Percentiles rank a stretch among this genome's conserved stretches.
Conservation (phyloP, 805 yeast genomes). For the Saccharomycopsis malanga region DNA sequence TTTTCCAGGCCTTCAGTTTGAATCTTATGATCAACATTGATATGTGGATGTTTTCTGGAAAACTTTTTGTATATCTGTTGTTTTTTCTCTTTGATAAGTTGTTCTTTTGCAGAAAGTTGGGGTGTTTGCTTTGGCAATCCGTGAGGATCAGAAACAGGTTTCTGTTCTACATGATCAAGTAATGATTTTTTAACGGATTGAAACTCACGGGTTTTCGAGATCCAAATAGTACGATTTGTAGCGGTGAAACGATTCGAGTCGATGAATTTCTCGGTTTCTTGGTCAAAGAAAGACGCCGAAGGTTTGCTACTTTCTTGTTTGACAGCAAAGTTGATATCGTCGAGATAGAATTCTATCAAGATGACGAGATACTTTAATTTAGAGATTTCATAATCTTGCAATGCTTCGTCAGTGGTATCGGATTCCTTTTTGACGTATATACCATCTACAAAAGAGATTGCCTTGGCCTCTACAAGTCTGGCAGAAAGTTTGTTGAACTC, state of each 20-base stretch:
- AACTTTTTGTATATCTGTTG: slow-evolving; percentile 16
- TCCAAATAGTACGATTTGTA: neutral
- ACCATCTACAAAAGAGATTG: no score
- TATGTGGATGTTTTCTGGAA: slow-evolving; percentile 16
- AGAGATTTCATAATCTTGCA: no score
- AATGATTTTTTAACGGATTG: neutral
- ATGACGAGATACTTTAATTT: neutral
- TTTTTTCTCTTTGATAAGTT: slow-evolving; percentile 6
- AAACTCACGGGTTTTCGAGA: neutral
- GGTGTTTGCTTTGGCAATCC: neutral
- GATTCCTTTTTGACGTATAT: no score
- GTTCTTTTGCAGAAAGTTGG: slow-evolving; percentile 1
- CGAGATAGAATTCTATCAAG: neutral
- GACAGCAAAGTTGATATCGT: neutral
- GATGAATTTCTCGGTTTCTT: neutral
- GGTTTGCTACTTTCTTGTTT: neutral
- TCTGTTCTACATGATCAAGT: no score
- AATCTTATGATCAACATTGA: slow-evolving; percentile 8
- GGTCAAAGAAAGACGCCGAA: no score
- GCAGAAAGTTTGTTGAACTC: neutral
- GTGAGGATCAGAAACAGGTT: no score
- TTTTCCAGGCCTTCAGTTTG: neutral
- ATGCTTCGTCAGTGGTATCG: no score
- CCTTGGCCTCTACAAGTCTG: neutral
- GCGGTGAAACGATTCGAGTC: slow-evolving; percentile 3